A percentile compares a stretch with the other conserved stretches of the same genome.
phyloP scores from a whole-genome alignment of 1,139 yeast species.

The Pichia sp. region DNA sequence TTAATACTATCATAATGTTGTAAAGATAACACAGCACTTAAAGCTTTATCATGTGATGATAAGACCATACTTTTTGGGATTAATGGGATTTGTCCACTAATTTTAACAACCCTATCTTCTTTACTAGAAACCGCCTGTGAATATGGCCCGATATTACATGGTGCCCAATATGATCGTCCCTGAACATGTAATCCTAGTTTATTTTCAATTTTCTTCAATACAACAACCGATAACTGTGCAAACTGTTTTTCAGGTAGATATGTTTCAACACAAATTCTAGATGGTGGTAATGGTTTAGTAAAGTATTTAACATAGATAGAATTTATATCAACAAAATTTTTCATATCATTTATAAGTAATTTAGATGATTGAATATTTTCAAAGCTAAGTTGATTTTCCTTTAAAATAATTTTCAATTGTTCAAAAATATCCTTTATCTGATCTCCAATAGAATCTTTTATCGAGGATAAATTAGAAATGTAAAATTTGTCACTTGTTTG shows the following conservation, averaged over 20 bases:
- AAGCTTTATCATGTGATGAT: constrained; percentile 18
- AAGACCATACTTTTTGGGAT: constrained; percentile 65
- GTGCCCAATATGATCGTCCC: constrained; percentile 95
- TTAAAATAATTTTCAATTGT: constrained; percentile 34
- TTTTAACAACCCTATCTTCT: constrained; percentile 43
- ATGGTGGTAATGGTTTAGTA: constrained; percentile 65
- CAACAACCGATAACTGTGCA: constrained; percentile 56
- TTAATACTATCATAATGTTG: constrained; percentile 72
- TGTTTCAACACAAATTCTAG: constrained; percentile 79
- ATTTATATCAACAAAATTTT: constrained; percentile 55
- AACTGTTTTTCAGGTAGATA: constrained; percentile 33
- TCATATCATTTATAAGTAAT: constrained; percentile 59
- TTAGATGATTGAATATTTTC: constrained; percentile 50
- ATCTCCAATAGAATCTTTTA: constrained; percentile 30
- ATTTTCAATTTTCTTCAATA: constrained; percentile 27
- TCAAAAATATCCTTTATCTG: constrained; percentile 47
- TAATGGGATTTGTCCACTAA: constrained; percentile 93
- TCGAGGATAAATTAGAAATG: constrained; percentile 46
- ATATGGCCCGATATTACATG: constrained; percentile 95
- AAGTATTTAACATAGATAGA: constrained; percentile 51
- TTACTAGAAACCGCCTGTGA: constrained; percentile 68
- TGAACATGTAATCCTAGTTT: constrained; percentile 80
- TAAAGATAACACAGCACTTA: constrained; percentile 51
- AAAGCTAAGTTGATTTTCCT: constrained; percentile 29
- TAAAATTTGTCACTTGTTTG: constrained; percentile 34